These are phyloP conservation scores for Entamoeba histolytica DNA, from an alignment of 208 protist species.

Conservation along the genomic window DNA sequence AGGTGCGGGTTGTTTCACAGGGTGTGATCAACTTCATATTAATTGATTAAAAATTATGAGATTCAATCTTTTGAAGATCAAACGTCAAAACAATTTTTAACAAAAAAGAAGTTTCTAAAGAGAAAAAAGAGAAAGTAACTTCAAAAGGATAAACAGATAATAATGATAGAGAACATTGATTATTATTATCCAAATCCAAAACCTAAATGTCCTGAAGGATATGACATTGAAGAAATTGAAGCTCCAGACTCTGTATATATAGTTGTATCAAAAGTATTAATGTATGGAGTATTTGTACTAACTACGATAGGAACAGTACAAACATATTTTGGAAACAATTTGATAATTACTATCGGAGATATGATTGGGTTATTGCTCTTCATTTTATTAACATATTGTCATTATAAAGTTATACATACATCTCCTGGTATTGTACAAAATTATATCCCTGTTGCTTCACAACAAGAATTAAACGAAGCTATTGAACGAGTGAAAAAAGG, in stretches of 20 bases:
- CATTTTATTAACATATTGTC: not conserved
- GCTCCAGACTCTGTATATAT: not conserved
- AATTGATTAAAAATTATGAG: too few relatives aligned
- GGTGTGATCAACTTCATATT: not conserved
- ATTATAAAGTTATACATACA: not conserved
- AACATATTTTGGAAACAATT: not conserved
- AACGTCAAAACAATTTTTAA: too few relatives aligned
- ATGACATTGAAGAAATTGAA: not conserved
- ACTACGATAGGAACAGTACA: not conserved
- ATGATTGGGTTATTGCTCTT: not conserved
- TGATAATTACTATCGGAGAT: not conserved
- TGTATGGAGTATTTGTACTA: not conserved
- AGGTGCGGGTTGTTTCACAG: not conserved
- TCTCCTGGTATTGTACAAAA: not conserved
- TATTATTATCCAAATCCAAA: not conserved
- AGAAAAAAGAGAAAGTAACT: not conserved
- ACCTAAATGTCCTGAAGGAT: not conserved
- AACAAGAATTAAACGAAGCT: not conserved
- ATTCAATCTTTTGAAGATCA: too few relatives aligned
- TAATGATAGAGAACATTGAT: not conserved
- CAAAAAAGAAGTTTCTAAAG: too few relatives aligned
- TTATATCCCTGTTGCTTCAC: not conserved
- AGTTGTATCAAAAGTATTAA: not conserved
- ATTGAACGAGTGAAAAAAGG: not conserved
- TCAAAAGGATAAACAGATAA: not conserved